A percentile compares a stretch with the other conserved stretches of the same genome.
Conservation (phyloP, 2,329 filamentous ascomycete genomes). For the Camillea tinctor region DNA sequence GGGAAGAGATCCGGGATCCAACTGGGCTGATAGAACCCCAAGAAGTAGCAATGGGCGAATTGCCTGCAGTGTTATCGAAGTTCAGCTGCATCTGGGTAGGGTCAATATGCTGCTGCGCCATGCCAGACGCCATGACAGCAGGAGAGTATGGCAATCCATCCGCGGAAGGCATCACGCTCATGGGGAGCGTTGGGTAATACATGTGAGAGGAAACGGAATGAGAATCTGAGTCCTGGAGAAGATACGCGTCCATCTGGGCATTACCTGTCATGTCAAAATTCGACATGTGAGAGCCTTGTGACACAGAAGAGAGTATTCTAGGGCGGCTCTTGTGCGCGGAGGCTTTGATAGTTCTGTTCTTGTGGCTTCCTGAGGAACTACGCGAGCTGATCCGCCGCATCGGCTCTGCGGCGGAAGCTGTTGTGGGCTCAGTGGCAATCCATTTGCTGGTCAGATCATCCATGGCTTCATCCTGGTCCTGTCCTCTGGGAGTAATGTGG, state of each 20-base stretch:
- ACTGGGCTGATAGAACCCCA: constrained; percentile 51
- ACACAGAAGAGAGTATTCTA: constrained; percentile 46
- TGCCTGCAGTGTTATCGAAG: constrained; percentile 49
- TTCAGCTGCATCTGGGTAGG: constrained; percentile 56
- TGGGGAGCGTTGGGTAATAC: constrained; percentile 49
- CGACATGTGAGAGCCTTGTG: constrained; percentile 49
- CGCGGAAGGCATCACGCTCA: constrained; percentile 44
- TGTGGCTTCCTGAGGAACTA: constrained; percentile 45
- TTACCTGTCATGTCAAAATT: constrained; percentile 55
- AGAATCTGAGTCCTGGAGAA: constrained; percentile 49
- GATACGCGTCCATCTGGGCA: constrained; percentile 51
- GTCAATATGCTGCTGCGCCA: constrained; percentile 54
- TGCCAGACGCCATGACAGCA: constrained; percentile 40
- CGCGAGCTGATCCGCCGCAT: constrained; percentile 46
- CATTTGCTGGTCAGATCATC: constrained; percentile 51
- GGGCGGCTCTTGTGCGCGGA: constrained; percentile 42
- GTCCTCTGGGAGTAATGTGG: constrained; percentile 52
- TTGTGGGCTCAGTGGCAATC: constrained; percentile 38
- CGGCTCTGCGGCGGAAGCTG: constrained; percentile 39
- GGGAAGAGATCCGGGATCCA: constrained; percentile 52
- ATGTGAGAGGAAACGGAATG: constrained; percentile 47
- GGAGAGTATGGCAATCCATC: constrained; percentile 44
- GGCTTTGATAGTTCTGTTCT: constrained; percentile 43
- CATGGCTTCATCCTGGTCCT: constrained; percentile 46
- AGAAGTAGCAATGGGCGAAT: constrained; percentile 53